These are phyloP conservation scores for Chrysanthemum lavandulifolium DNA, from an alignment of 129 eudicot genomes.

Conservation along the genomic window DNA sequence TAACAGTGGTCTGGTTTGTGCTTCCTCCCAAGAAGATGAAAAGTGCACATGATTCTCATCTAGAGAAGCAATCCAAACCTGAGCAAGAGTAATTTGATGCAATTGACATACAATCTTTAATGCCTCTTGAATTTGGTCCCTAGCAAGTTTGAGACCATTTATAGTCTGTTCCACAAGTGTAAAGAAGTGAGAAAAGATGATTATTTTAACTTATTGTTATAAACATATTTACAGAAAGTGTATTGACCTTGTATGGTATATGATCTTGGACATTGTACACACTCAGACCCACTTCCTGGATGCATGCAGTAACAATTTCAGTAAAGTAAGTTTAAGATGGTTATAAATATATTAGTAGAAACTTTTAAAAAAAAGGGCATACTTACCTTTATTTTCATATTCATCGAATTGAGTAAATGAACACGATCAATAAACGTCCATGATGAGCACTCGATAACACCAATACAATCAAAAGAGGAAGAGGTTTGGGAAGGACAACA, in stretches of 20 bases:
- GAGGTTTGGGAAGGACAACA: slow-evolving; percentile 14
- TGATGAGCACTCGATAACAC: slow-evolving; percentile 6
- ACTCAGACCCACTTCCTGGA: slow-evolving; percentile 13
- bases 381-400: too few species aligned
- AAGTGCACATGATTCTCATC: slow-evolving; percentile 11
- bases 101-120: not conserved
- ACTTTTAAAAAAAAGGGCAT: too few species aligned
- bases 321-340: not conserved
- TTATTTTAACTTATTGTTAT: too few species aligned
- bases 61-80: slow-evolving; percentile 9
- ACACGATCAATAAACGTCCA: too few species aligned
- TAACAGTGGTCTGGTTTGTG: not conserved
- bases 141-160: not conserved
- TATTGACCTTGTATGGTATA: too few species aligned
- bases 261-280: too few species aligned
- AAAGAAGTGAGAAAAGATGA: too few species aligned
- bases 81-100: not conserved
- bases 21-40: slow-evolving; percentile 3
- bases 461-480: slow-evolving; percentile 1
- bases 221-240: too few species aligned
- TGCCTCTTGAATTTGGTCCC: slow-evolving; percentile 3
- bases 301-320: not conserved
- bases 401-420: too few species aligned
- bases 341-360: too few species aligned
- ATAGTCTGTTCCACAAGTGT: too few species aligned